Conservation (phyloP, 2,329 filamentous ascomycete genomes). For the Fulvia fulva region DNA sequence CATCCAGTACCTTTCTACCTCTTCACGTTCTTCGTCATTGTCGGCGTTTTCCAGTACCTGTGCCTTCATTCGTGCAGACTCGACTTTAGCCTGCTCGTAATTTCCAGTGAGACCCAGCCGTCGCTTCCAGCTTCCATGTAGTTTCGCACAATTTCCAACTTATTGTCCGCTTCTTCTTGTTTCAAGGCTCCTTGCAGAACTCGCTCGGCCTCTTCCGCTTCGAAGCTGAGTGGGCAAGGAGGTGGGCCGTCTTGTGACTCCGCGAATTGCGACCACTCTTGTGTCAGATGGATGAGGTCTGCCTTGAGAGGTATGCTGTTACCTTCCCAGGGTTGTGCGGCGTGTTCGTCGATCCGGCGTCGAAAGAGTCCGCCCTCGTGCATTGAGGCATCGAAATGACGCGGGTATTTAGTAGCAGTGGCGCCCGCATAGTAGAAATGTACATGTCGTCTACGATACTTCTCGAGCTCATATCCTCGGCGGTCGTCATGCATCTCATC, state of each 20-base stretch:
- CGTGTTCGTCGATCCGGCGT: conserved; percentile 19
- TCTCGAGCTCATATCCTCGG: conserved; percentile 12
- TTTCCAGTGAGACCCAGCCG: conserved; percentile 24
- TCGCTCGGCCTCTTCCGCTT: conserved; percentile 16
- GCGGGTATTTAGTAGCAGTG: conserved; percentile 12
- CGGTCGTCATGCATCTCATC: conserved; percentile 19
- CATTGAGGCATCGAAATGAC: conserved; percentile 22
- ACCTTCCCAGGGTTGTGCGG: conserved; percentile 26
- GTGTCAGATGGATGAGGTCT: conserved; percentile 16
- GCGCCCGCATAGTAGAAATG: conserved; percentile 27
- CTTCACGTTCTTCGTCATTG: conserved; percentile 17
- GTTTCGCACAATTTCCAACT: conserved; percentile 23
- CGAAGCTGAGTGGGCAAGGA: conserved; percentile 18
- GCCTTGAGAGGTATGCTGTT: conserved; percentile 25
- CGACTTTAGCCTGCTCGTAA: conserved; percentile 20
- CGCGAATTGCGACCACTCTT: conserved; percentile 8
- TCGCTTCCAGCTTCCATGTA: conserved; percentile 19
- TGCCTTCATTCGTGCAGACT: conserved; percentile 23
- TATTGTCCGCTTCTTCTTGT: conserved; percentile 25
- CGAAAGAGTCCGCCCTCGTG: conserved; percentile 15
- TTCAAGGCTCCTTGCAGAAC: conserved; percentile 19
- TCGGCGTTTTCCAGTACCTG: conserved; percentile 19
- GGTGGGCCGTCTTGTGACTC: not conserved
- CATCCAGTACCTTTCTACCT: conserved; percentile 17
- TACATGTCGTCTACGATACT: conserved; percentile 21